Evolutionary conservation across 768 basidiomycete genomes (phyloP).

Genomic region (Boletus bicolor): DNA sequence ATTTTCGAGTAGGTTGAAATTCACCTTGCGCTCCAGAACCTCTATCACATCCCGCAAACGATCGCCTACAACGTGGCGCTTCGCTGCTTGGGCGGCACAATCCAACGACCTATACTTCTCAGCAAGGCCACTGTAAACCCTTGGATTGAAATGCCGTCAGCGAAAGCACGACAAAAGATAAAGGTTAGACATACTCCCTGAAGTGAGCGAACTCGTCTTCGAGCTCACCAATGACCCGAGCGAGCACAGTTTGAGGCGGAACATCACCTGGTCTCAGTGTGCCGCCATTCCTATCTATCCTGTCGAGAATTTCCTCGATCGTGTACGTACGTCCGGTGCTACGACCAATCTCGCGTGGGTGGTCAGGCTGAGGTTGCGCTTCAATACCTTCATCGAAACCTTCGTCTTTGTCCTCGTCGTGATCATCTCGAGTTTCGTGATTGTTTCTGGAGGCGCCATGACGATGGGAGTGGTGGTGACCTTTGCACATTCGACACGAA

Average conservation of each 20-base stretch:
- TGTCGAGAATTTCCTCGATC: slow-evolving; percentile 27
- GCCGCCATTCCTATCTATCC: slow-evolving; percentile 25
- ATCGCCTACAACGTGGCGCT: slow-evolving; percentile 81
- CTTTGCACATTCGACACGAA: slow-evolving; percentile 63
- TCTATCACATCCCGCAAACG: slow-evolving; percentile 92
- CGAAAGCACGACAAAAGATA: not conserved
- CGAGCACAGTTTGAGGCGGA: slow-evolving; percentile 86
- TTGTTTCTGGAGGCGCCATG: slow-evolving; percentile 42
- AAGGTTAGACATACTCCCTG: slow-evolving; percentile 63
- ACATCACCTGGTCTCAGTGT: slow-evolving; percentile 34
- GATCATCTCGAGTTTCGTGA: not conserved
- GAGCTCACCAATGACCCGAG: slow-evolving; percentile 78
- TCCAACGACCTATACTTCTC: slow-evolving; percentile 93
- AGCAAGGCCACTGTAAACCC: slow-evolving; percentile 86
- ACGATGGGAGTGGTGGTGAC: slow-evolving; percentile 42
- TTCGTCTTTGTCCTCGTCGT: slow-evolving; percentile 13
- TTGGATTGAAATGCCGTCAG: slow-evolving; percentile 33
- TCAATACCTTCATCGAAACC: slow-evolving; percentile 14
- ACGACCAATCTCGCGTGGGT: slow-evolving; percentile 1
- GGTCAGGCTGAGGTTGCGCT: not conserved
- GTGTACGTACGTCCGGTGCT: slow-evolving; percentile 7
- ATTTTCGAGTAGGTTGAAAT: slow-evolving; percentile 2
- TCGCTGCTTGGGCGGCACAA: slow-evolving; percentile 73
- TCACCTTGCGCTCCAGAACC: slow-evolving; percentile 85
- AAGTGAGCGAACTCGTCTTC: slow-evolving; percentile 96